phyloP scores from a whole-genome alignment of 2,329 filamentous ascomycete genomes.

The Xylariaceae sp. region DNA sequence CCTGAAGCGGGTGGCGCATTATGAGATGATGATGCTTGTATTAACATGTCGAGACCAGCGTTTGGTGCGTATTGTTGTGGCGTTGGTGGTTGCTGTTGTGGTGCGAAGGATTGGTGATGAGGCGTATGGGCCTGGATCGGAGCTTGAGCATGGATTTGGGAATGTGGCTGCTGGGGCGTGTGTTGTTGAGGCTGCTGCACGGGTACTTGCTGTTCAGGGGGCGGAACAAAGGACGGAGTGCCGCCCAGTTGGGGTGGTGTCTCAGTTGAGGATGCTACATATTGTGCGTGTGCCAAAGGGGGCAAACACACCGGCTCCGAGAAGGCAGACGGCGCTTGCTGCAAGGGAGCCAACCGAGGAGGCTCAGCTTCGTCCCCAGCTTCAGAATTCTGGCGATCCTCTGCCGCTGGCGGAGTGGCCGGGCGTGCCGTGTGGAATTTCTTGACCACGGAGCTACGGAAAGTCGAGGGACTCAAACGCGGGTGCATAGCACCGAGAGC shows the following conservation, averaged over 20 bases:
- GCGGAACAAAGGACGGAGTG: slow-evolving; percentile 11
- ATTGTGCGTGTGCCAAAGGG: slow-evolving; percentile 27
- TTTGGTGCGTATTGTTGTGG: slow-evolving; percentile 24
- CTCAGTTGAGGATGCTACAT: slow-evolving; percentile 19
- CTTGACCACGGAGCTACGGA: slow-evolving; percentile 17
- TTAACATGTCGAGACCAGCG: slow-evolving; percentile 41
- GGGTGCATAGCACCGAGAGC: slow-evolving; percentile 26
- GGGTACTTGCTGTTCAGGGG: slow-evolving; percentile 14
- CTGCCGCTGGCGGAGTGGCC: slow-evolving; percentile 17
- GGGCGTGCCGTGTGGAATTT: slow-evolving; percentile 23
- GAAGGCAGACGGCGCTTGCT: slow-evolving; percentile 24
- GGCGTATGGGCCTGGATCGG: slow-evolving; percentile 11
- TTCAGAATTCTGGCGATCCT: slow-evolving; percentile 11
- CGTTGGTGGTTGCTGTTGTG: slow-evolving; percentile 14
- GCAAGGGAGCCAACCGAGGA: slow-evolving; percentile 25
- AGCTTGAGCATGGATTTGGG: slow-evolving; percentile 21
- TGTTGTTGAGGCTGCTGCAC: slow-evolving; percentile 20
- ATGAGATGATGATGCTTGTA: slow-evolving; percentile 36
- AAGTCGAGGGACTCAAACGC: slow-evolving; percentile 20
- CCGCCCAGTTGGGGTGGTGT: slow-evolving; percentile 13
- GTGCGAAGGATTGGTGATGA: slow-evolving; percentile 15
- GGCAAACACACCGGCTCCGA: slow-evolving; percentile 28
- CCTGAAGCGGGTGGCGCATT: slow-evolving; percentile 29
- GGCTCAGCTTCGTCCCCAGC: slow-evolving; percentile 19
- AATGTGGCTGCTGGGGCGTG: slow-evolving; percentile 17